Conservation (phyloP, 139 green algal species). For the Chlamydomonas sphaeroides region DNA sequence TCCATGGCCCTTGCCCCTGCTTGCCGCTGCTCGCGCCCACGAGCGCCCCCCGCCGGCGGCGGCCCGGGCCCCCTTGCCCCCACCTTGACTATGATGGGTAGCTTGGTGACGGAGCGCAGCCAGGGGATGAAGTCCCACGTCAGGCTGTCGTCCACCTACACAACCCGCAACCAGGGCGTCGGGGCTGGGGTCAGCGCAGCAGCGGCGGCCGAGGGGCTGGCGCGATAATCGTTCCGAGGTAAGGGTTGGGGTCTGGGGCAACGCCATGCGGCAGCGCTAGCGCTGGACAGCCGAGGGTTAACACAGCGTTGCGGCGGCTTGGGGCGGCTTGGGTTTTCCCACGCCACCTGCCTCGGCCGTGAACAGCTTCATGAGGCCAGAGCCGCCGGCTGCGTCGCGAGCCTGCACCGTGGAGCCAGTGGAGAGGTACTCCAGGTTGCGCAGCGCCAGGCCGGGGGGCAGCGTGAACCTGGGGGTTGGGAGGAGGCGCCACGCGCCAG, state of each 20-base stretch:
- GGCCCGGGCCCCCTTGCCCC: no score
- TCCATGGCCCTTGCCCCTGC: no score
- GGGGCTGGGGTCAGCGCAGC: no score
- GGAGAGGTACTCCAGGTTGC: conserved; percentile 36
- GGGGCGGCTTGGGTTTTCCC: not conserved
- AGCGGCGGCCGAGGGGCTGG: no score
- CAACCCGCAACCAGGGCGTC: no score
- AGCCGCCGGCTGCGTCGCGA: conserved; percentile 38
- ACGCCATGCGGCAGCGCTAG: no score
- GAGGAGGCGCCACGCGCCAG: no score
- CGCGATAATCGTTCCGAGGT: no score
- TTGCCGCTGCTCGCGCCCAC: no score
- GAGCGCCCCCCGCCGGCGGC: no score
- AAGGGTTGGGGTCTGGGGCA: no score
- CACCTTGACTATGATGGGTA: conserved; percentile 91
- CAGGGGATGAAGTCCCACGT: conserved; percentile 85
- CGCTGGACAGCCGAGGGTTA: not conserved
- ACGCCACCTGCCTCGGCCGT: conserved; percentile 28
- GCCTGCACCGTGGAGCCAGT: conserved; percentile 11
- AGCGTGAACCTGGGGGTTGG: conserved; percentile 29
- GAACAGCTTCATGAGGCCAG: conserved; percentile 62
- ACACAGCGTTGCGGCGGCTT: no score
- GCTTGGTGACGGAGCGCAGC: conserved; percentile 74
- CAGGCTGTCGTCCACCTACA: conserved; percentile 59
- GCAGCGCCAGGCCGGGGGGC: conserved; percentile 22